These are phyloP conservation scores for Backusella circina DNA, from an alignment of 192 early-diverging fungal species.

Conservation along the genomic window DNA sequence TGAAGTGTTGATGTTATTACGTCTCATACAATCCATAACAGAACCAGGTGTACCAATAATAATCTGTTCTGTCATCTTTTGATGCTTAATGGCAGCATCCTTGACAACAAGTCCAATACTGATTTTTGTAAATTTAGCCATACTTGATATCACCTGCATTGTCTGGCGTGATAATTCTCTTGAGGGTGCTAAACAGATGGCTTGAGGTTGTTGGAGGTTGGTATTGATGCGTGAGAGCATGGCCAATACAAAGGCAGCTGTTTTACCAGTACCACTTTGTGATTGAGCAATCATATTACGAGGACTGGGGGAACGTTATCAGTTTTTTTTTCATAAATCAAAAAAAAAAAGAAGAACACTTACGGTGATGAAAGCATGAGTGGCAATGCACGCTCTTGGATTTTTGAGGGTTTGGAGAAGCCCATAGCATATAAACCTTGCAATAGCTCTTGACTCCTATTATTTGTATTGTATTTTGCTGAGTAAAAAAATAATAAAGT, in stretches of 20 bases:
- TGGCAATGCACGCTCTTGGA: constrained; percentile 92
- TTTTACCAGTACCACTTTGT: constrained; percentile 93
- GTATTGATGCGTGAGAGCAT: constrained; percentile 86
- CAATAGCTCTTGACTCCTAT: constrained; percentile 68
- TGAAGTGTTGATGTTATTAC: constrained; percentile 54
- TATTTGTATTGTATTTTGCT: too few species aligned
- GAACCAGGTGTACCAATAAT: constrained; percentile 96
- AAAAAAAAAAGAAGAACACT: background rate
- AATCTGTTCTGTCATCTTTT: constrained; percentile 65
- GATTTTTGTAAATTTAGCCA: constrained; percentile 88
- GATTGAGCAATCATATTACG: constrained; percentile 98
- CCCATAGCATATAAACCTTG: constrained; percentile 95
- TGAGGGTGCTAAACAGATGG: constrained; percentile 85
- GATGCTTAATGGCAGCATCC: constrained; percentile 37
- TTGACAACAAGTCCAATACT: constrained; percentile 75
- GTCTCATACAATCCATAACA: constrained; percentile 68
- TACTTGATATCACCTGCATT: constrained; percentile 79
- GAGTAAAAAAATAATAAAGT: too few species aligned
- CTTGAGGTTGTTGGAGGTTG: constrained; percentile 30
- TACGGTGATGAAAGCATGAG: constrained; percentile 80
- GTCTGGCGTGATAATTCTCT: constrained; percentile 95
- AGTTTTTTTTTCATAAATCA: background rate
- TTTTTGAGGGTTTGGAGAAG: constrained; percentile 90
- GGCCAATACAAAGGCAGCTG: constrained; percentile 91
- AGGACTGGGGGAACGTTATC: constrained; percentile 37